These are phyloP conservation scores for Amphichorda felina DNA, from an alignment of 2,329 filamentous ascomycete species.

Conservation along the genomic window DNA sequence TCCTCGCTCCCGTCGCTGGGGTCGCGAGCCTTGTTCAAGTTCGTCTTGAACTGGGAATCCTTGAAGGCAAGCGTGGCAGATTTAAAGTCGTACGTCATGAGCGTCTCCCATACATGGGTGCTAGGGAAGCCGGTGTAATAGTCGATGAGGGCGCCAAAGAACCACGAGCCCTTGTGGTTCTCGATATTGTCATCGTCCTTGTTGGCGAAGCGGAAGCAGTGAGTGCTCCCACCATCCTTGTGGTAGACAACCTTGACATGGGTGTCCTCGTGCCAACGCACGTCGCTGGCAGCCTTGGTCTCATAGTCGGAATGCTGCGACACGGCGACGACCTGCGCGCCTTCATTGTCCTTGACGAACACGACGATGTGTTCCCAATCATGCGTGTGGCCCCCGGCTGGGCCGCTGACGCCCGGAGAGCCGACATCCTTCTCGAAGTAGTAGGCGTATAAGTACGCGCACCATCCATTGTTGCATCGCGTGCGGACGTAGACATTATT, in stretches of 20 bases:
- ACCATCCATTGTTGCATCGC: conserved; percentile 13
- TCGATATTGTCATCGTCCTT: conserved; percentile 10
- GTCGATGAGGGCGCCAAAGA: conserved; percentile 11
- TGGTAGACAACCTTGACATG: conserved; percentile 20
- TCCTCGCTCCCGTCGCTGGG: too few relatives aligned
- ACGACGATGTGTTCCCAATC: conserved; percentile 13
- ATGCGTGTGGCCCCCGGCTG: conserved; percentile 8
- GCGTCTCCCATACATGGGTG: conserved; percentile 3
- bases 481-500: conserved; percentile 11
- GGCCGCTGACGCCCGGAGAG: conserved; percentile 2
- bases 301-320: conserved; percentile 18
- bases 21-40: too few relatives aligned
- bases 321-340: conserved; percentile 9
- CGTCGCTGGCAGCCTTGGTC: conserved; percentile 7
- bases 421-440: conserved; percentile 13
- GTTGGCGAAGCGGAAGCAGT: conserved; percentile 16
- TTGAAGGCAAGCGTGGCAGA: not conserved
- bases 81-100: not conserved
- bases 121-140: conserved; percentile 4
- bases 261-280: conserved; percentile 9
- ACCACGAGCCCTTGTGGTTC: conserved; percentile 18
- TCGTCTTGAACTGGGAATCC: not conserved
- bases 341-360: conserved; percentile 5
- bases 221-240: conserved; percentile 17
- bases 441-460: conserved; percentile 12